Base-by-base conservation (phyloP, 164 flowering plant genomes). In the Chimonanthus salicifolius region DNA sequence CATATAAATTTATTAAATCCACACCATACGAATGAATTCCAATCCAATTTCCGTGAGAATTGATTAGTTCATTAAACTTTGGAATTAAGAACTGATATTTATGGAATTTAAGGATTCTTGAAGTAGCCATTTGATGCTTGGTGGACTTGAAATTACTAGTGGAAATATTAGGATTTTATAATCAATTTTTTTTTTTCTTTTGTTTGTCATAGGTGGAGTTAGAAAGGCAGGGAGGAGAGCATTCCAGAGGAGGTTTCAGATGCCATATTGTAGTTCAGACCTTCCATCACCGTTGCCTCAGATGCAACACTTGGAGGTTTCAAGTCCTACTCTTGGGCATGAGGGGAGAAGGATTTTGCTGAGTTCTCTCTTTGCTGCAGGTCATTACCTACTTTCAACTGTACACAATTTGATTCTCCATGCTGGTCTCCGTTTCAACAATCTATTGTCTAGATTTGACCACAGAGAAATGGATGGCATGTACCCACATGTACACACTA, bases 301-400 rank as follows among this genome's bases (percentile, higher is more conserved):
- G 33, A 33, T 33, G 33, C 33, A 33, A 33, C 65, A 20, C n/a
- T 33, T 33, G 8, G 21, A 62, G 6, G n/a, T 33, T n/a, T 62
- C 20, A 33, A 44, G 15, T 66, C 15, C 45, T 44, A 6, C 10
- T 46, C 13, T 45, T 3, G 16, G n/a, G 4, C 16, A 45, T n/a
- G 47, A 66, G 6, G 48, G 68, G 16, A 66, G 47, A 45, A 66
- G 68, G 45, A 33, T n/a, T 47, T 66, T 66, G 47, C 44, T 66
- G 44, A 48, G 68, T 44, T 66, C 68, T 66, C 68, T 66, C 49
- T 10, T 66, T 13, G 46, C 68, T 4, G 68, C 68, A 44, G 68
- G 68, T 66, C 45, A 46, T 47, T 7, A 45, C 44, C 13, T 46
- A 15, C 11, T 4, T 3, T 9, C 15, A 4, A 54, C 15, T 54